Evolutionary conservation across 1,284 basidiomycete genomes (phyloP).

Genomic region (Mixia osmundae): DNA sequence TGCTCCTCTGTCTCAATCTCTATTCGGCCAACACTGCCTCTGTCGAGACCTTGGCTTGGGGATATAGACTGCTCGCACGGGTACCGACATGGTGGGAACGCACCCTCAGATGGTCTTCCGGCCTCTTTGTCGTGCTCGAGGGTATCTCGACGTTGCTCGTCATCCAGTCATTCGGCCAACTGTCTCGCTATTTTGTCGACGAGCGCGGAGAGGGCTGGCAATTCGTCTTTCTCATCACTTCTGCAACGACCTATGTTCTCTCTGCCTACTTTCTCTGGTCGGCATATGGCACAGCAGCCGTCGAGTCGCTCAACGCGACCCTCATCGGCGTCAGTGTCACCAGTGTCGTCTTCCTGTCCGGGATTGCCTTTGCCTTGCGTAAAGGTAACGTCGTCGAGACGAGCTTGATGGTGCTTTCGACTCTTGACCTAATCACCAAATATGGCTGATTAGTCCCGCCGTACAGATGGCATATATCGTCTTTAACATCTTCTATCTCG

Average conservation of each 20-base stretch:
- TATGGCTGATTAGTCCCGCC: neutral
- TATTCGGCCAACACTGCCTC: constrained; percentile 38
- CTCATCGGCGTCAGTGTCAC: constrained; percentile 51
- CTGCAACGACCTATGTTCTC: constrained; percentile 30
- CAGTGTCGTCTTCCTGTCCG: constrained; percentile 48
- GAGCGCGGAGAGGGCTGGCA: constrained; percentile 44
- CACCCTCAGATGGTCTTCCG: constrained; percentile 42
- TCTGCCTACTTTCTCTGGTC: constrained; percentile 17
- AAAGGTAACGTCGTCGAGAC: constrained; percentile 86
- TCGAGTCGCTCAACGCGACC: constrained; percentile 58
- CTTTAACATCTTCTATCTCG: constrained; percentile 18
- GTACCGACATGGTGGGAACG: constrained; percentile 46
- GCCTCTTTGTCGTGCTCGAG: constrained; percentile 54
- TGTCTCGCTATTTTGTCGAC: constrained; percentile 43
- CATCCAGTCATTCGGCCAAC: constrained; percentile 44
- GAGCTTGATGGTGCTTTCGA: constrained; percentile 13
- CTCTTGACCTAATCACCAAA: neutral
- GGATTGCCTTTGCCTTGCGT: constrained; percentile 66
- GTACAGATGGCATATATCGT: constrained; percentile 12
- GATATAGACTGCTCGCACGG: constrained; percentile 29
- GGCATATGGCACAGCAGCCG: constrained; percentile 43
- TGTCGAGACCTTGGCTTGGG: constrained; percentile 32
- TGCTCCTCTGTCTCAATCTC: constrained; percentile 52
- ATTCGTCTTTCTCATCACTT: constrained; percentile 43
- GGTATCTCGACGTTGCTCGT: constrained; percentile 57